phyloP scores from a whole-genome alignment of 176 grass and related monocot genomes.

The Oryza meridionalis region DNA sequence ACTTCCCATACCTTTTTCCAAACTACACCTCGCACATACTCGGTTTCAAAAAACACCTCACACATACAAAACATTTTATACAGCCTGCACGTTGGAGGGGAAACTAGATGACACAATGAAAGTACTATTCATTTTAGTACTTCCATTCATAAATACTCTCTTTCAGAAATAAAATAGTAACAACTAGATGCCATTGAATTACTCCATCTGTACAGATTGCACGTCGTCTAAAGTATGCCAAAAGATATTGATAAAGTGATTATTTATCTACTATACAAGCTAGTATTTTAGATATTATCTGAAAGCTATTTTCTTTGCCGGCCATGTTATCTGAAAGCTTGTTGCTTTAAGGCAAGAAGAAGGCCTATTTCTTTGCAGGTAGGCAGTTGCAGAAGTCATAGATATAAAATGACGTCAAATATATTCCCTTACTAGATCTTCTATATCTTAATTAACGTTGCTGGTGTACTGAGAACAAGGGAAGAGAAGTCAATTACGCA shows the following conservation, averaged over 20 bases:
- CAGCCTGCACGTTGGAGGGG: not conserved
- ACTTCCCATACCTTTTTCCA: not conserved
- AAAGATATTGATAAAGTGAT: not conserved
- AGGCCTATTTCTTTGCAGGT: conserved; percentile 26
- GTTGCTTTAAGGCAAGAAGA: not conserved
- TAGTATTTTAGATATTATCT: not conserved
- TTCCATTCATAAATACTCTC: not conserved
- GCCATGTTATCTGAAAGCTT: too few species aligned
- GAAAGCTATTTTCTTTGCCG: too few species aligned
- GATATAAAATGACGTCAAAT: not conserved
- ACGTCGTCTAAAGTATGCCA: not conserved
- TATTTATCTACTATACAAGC: not conserved
- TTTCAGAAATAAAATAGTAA: not conserved
- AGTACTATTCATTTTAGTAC: not conserved
- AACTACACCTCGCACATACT: not conserved
- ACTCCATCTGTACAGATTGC: not conserved
- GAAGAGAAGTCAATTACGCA: conserved; percentile 32
- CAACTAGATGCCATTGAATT: not conserved
- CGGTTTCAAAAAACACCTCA: too few species aligned
- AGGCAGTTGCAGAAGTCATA: not conserved
- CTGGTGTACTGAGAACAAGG: not conserved
- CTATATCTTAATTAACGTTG: not conserved
- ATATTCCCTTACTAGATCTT: not conserved
- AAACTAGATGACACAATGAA: not conserved
- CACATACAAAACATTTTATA: not conserved